Evolutionary conservation across 768 basidiomycete species (phyloP).

Genomic region (Tylopilus balloui): DNA sequence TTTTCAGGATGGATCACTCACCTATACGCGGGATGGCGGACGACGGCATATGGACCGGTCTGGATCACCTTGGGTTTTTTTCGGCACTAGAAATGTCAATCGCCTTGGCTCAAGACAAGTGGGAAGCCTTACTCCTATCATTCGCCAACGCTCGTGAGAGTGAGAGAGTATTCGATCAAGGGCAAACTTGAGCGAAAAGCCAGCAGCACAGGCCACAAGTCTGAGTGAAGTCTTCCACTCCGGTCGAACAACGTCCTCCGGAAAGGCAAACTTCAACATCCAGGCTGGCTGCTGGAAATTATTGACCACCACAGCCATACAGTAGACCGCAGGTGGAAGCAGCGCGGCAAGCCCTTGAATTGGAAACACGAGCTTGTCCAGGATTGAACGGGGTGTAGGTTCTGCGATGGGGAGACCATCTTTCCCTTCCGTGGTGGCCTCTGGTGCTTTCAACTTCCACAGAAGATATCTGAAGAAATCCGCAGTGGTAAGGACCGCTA

Average conservation of each 20-base stretch:
- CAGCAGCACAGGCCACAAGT: conserved; percentile 26
- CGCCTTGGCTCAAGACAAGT: not conserved
- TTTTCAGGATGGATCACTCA: conserved; percentile 11
- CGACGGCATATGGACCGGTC: conserved; percentile 33
- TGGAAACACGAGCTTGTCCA: conserved; percentile 28
- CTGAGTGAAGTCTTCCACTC: conserved; percentile 25
- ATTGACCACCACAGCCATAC: conserved; percentile 25
- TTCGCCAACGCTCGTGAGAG: conserved; percentile 30
- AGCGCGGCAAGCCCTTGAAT: conserved; percentile 23
- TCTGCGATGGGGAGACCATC: conserved; percentile 18
- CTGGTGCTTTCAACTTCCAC: conserved; percentile 2
- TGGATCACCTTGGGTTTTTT: conserved; percentile 30
- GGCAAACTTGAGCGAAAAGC: conserved; percentile 16
- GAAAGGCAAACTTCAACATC: conserved; percentile 28
- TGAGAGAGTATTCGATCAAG: conserved; percentile 9
- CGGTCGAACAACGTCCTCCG: conserved; percentile 19
- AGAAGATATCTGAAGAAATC: conserved; percentile 22
- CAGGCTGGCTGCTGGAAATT: conserved; percentile 35
- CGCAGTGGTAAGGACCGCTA: conserved; percentile 24
- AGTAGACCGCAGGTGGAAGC: conserved; percentile 28
- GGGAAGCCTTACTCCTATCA: conserved; percentile 28
- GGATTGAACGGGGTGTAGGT: conserved; percentile 11
- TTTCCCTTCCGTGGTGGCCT: conserved; percentile 6
- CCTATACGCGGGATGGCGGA: conserved; percentile 37
- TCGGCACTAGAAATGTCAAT: conserved; percentile 17